These are phyloP conservation scores for Zymoseptoria crescenta DNA, from an alignment of 2,329 filamentous ascomycete genomes.

Conservation along the genomic window DNA sequence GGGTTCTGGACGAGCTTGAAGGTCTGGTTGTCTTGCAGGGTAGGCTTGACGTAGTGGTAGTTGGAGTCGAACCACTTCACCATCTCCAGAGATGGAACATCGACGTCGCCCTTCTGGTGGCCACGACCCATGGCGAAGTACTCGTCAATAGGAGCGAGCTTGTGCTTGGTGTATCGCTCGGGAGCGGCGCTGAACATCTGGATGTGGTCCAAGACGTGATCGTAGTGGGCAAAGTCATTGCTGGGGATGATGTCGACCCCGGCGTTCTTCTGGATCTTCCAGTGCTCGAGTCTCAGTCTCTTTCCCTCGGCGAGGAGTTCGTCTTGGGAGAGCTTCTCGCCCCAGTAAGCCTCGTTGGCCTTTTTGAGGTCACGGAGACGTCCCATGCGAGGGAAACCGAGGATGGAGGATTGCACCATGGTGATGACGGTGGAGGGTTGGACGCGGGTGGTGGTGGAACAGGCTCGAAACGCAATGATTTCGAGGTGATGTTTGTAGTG, in stretches of 20 bases:
- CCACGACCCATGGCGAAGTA: conserved; percentile 99
- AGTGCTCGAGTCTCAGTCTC: conserved; percentile 92
- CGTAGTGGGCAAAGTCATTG: conserved; percentile 99
- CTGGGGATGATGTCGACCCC: conserved; percentile 96
- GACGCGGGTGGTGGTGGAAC: not conserved
- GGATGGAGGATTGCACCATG: conserved; percentile 59
- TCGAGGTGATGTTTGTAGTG: not conserved
- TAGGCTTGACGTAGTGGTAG: conserved; percentile 99
- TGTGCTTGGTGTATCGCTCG: conserved; percentile 86
- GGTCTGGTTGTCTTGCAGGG: conserved; percentile 89
- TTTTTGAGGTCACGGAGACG: conserved; percentile 99
- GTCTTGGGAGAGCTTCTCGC: conserved; percentile 82
- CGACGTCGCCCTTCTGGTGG: conserved; percentile 88
- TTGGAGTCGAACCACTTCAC: conserved; percentile 99
- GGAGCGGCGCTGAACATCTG: conserved; percentile 93
- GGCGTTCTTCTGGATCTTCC: conserved; percentile 99
- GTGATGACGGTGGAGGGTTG: conserved; percentile 16
- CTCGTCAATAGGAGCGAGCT: conserved; percentile 81
- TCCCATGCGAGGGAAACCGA: conserved; percentile 99
- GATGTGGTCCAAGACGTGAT: conserved; percentile 96
- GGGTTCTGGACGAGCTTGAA: conserved; percentile 83
- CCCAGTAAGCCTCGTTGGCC: conserved; percentile 98
- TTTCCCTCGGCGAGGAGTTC: conserved; percentile 93
- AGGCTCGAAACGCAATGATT: not conserved
- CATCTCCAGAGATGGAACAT: conserved; percentile 88